phyloP scores from a whole-genome alignment of 257 asterid species.

The Orobanche coerulescens region DNA sequence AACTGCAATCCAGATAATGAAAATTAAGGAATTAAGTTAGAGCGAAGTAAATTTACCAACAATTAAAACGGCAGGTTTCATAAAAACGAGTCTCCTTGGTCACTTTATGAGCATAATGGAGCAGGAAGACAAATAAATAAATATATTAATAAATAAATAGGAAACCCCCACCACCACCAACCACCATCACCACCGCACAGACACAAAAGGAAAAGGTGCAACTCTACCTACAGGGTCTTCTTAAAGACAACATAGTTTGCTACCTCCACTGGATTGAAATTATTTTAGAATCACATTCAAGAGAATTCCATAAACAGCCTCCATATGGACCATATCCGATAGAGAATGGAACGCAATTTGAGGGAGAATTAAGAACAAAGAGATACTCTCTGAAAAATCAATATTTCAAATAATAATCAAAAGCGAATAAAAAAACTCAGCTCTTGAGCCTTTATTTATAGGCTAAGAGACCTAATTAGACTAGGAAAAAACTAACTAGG shows the following conservation, averaged over 20 bases:
- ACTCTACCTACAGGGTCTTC: constrained; percentile 7
- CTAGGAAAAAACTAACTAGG: too few relatives aligned
- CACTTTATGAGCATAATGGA: constrained; percentile 7
- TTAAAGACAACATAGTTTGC: constrained; percentile 10
- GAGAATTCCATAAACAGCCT: not conserved
- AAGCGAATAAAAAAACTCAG: too few relatives aligned
- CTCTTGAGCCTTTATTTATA: too few relatives aligned
- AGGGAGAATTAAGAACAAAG: too few relatives aligned
- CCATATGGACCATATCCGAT: too few relatives aligned
- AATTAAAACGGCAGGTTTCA: not conserved
- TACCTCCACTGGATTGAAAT: not conserved
- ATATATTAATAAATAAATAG: not conserved
- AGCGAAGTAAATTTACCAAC: constrained; percentile 3
- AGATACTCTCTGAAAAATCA: too few relatives aligned
- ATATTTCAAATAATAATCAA: too few relatives aligned
- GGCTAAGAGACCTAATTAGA: too few relatives aligned
- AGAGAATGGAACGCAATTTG: too few relatives aligned
- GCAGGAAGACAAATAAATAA: not conserved
- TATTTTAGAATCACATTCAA: not conserved
- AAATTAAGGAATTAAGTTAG: constrained; percentile 2
- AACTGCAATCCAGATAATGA: constrained; percentile 6
- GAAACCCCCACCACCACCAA: too few relatives aligned
- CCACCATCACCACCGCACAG: too few relatives aligned
- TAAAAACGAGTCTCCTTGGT: not conserved
- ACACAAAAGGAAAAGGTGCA: not conserved